Evolutionary conservation across 2,329 filamentous ascomycete species (phyloP), one percentile per base, ranked within the genome.

Genomic region (Falciphora oryzae): DNA sequence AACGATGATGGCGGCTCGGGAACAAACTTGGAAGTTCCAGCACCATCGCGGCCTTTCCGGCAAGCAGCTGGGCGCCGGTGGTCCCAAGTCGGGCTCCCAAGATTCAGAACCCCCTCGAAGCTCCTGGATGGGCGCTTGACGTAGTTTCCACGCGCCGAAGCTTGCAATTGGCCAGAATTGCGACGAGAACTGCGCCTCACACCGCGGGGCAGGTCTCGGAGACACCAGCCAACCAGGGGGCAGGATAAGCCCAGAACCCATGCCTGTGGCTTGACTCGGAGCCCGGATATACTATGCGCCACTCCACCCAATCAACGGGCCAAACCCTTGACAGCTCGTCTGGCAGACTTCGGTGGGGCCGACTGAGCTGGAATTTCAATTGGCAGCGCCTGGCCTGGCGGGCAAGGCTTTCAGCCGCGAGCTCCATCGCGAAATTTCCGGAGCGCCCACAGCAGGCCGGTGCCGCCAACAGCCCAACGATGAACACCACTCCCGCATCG

Each of bases 401-500:
- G 32, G 38, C 38, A 44, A 44, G 38, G 44, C 44, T 53, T 4
- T 53, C 22, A 53, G 44, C 44, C 44, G 44, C 44, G 44, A 53
- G 44, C 44, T 53, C 44, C 44, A 53, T 53, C 44, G 44, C 44
- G 18, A 53, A 53, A 53, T 53, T 44, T 44, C 44, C n/a, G 44
- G n/a, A 53, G n/a, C 44, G n/a, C 22, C 22, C 44, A 53, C 44
- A 53, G 22, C 44, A 53, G 44, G 44, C 44, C 44, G 38, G 59
- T 61, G 59, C 59, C 59, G 27, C 35, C 18, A 32, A 56, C 59
- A 31, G 38, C 29, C 29, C 56, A 61, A 61, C 38, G 16, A 70
- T 70, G 69, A 68, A 66, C 65, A 65, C 63, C 35, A 56, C 66
- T 57, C 56, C 64, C 31, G 57, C 64, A 63, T 58, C 64, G 53